Conservation (phyloP, 208 protist genomes). For the Polymyxa betae region DNA sequence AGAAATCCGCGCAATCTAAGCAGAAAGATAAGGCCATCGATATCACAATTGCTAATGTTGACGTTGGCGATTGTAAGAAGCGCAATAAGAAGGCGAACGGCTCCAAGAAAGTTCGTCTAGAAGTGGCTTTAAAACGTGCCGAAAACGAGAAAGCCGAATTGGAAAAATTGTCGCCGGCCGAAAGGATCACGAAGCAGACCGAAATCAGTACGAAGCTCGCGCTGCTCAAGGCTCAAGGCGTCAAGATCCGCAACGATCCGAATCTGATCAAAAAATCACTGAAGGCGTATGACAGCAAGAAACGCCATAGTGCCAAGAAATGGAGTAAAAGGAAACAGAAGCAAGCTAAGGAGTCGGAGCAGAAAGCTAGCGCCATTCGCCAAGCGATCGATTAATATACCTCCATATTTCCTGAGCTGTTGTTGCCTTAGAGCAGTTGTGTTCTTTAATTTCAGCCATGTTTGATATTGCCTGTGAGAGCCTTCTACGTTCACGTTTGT, state of each 20-base stretch:
- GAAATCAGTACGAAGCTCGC: constrained; percentile 25
- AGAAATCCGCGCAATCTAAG: not conserved
- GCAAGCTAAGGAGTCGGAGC: not conserved
- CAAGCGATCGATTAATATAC: constrained; percentile 6
- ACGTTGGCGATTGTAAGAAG: not conserved
- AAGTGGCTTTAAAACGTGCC: not conserved
- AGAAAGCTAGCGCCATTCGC: not conserved
- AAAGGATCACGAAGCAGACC: not conserved
- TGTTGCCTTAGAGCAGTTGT: not conserved
- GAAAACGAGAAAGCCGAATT: not conserved
- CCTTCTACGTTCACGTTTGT: too few species aligned
- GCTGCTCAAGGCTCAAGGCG: constrained; percentile 20
- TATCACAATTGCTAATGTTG: not conserved
- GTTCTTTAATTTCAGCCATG: too few species aligned
- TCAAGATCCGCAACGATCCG: constrained; percentile 16
- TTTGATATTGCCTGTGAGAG: too few species aligned
- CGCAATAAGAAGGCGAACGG: constrained; percentile 42
- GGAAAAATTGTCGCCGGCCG: not conserved
- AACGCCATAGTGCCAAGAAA: constrained; percentile 48
- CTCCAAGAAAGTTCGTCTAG: not conserved
- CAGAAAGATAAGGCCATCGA: not conserved
- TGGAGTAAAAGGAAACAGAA: not conserved
- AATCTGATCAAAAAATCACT: constrained; percentile 22
- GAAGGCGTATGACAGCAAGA: constrained; percentile 16
- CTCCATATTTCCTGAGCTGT: not conserved